Base-by-base conservation (phyloP, 1,284 basidiomycete species). In the Marasmius fiardii region DNA sequence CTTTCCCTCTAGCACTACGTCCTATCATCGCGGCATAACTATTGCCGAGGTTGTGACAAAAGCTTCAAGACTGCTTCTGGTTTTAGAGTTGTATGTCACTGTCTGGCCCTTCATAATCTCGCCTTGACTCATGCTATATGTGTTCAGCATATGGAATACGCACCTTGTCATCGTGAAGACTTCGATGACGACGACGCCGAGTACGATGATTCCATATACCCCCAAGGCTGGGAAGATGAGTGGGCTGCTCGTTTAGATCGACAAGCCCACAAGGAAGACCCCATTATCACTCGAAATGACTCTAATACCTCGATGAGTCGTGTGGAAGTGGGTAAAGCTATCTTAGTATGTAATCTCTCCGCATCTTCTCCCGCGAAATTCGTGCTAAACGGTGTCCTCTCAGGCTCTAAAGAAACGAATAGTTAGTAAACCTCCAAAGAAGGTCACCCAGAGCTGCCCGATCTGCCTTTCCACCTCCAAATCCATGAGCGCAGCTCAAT, bases 401-500 rank as follows among this genome's bases (percentile, higher is more conserved):
- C 39, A 41, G 39, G 43, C 43, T 23, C 28, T 56, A 8, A 56
- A 56, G 24, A 31, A 52, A 37, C 55, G 55, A 2, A 56, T 56
- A 16, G 20, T 16, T 5, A 35, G 20, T 16, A 21, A 33, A 10
- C 4, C 50, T 2, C n/a, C n/a, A n/a, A 56, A 56, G 43, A 41
- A 35, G 3, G 18, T 56, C 41, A 47, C 34, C 14, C 55, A 56
- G 21, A 56, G 33, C 10, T 56, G 55, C 41, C 31, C 51, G 12
- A 48, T 56, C 20, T 56, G 55, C 39, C 44, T 56, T 20, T 52
- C 43, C 12, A 44, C 37, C 5, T 43, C 50, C 16, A 56, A 56
- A 44, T 45, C 43, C 31, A 56, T 56, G 55, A 47, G 55, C 24
- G 55, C 51, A 20, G 51, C 55, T 14, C 28, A 37, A 39, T 56